Percentiles rank a stretch among this genome's conserved stretches.
These are phyloP conservation scores for Thermomyces lanuginosus DNA, from an alignment of 2,329 filamentous ascomycete genomes.

Conservation along the genomic window DNA sequence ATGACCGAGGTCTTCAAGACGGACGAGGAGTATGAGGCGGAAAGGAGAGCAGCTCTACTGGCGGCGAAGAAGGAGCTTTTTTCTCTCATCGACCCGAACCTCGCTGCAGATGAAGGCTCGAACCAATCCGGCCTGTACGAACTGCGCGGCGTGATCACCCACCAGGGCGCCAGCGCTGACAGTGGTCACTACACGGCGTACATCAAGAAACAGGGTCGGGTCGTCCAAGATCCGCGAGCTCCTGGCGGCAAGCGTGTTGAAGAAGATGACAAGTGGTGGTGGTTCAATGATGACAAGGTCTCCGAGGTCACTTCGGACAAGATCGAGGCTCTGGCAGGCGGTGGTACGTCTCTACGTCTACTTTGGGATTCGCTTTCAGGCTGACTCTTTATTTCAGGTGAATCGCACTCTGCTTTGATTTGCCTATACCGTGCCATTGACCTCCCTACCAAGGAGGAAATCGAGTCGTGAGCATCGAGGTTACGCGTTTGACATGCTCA, in stretches of 20 bases:
- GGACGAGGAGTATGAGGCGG: constrained; percentile 79
- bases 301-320: constrained; percentile 81
- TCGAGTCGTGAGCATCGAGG: constrained; percentile 2
- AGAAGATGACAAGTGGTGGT: constrained; percentile 97
- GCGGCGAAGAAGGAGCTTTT: constrained; percentile 78
- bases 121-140: constrained; percentile 95
- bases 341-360: constrained; percentile 40
- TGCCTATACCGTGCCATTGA: constrained; percentile 36
- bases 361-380: constrained; percentile 1
- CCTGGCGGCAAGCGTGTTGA: constrained; percentile 51
- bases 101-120: constrained; percentile 61
- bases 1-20: constrained; percentile 74
- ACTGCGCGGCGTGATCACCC: constrained; percentile 81
- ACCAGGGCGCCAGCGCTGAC: constrained; percentile 91
- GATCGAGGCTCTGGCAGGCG: constrained; percentile 76
- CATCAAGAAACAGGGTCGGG: constrained; percentile 69
- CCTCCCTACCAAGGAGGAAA: constrained; percentile 28
- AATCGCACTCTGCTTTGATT: constrained; percentile 36
- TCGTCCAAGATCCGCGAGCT: constrained; percentile 49
- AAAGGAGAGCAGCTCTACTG: constrained; percentile 58
- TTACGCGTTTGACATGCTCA: not conserved
- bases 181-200: constrained; percentile 97
- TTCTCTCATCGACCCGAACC: constrained; percentile 55
- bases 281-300: constrained; percentile 99
- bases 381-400: constrained; percentile 17